phyloP scores from a whole-genome alignment of 1,284 basidiomycete genomes.

The Kalmanozyma brasiliensis region DNA sequence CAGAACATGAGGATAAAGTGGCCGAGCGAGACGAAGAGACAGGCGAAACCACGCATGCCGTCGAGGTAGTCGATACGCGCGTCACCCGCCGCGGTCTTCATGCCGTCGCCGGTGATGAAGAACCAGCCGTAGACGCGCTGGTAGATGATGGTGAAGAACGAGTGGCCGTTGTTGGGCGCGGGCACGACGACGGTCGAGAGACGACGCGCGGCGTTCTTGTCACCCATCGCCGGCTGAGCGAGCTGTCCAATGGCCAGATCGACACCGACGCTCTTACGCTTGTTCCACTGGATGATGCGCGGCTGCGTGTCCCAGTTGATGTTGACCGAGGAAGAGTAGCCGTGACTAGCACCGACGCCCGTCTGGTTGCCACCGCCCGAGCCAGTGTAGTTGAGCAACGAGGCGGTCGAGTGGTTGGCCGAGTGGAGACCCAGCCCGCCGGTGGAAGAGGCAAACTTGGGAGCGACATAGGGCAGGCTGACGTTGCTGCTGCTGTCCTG shows the following conservation, averaged over 20 bases:
- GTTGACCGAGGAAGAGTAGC: constrained; percentile 34
- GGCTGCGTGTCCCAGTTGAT: constrained; percentile 41
- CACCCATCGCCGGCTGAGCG: constrained; percentile 51
- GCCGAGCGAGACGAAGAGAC: constrained; percentile 56
- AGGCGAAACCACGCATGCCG: constrained; percentile 60
- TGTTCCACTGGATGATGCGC: constrained; percentile 55
- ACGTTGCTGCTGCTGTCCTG: constrained; percentile 46
- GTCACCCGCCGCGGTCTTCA: constrained; percentile 46
- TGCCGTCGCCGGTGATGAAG: constrained; percentile 40
- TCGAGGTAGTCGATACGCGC: constrained; percentile 60
- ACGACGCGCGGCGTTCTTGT: constrained; percentile 46
- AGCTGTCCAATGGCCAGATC: constrained; percentile 45
- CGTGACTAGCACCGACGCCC: constrained; percentile 24
- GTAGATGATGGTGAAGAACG: constrained; percentile 44
- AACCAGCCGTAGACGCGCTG: constrained; percentile 34
- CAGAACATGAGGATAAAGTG: constrained; percentile 62
- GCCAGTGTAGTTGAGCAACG: constrained; percentile 40
- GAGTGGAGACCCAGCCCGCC: constrained; percentile 21
- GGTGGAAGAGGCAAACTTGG: constrained; percentile 28
- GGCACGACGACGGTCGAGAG: constrained; percentile 28
- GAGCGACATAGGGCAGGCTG: constrained; percentile 44
- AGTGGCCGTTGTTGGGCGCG: constrained; percentile 35
- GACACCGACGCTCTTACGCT: constrained; percentile 40
- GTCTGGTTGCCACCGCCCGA: constrained; percentile 20
- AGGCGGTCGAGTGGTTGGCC: constrained; percentile 27